Evolutionary conservation across 106 monocot genomes (phyloP).

Genomic region (Platanthera zijinensis): DNA sequence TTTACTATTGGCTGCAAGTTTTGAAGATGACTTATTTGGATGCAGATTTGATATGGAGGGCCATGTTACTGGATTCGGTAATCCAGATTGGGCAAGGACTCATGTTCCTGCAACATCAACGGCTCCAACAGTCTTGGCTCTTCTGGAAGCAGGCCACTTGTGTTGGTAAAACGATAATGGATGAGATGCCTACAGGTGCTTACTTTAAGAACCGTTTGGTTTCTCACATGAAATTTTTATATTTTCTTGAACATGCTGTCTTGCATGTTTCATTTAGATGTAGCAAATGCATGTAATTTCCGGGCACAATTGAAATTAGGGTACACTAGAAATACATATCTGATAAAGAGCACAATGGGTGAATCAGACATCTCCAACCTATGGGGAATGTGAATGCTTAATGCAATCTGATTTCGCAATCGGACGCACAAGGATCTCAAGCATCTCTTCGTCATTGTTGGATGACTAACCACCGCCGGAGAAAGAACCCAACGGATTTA

Average conservation of each 20-base stretch:
- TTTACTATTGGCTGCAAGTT: not conserved
- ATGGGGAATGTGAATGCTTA: no score
- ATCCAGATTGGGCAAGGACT: constrained; percentile 83
- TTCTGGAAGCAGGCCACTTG: constrained; percentile 59
- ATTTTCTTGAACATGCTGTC: not conserved
- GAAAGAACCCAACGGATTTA: no score
- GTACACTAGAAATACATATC: no score
- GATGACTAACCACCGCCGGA: no score
- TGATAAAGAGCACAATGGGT: no score
- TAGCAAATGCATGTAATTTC: no score
- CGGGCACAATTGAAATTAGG: no score
- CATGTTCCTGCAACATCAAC: constrained; percentile 59
- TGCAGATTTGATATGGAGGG: constrained; percentile 74
- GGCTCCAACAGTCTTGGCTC: constrained; percentile 55
- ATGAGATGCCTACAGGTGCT: constrained; percentile 94
- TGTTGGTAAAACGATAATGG: constrained; percentile 92
- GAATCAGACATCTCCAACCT: no score
- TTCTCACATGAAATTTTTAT: constrained; percentile 1
- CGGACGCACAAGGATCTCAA: no score
- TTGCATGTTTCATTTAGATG: no score
- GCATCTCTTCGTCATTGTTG: no score
- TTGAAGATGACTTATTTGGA: constrained; percentile 1
- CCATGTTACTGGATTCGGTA: constrained; percentile 77
- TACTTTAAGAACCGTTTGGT: not conserved
- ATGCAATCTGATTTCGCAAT: no score